Base-by-base conservation (phyloP, 495 filamentous ascomycete species). In the Chlorociboria aeruginascens region DNA sequence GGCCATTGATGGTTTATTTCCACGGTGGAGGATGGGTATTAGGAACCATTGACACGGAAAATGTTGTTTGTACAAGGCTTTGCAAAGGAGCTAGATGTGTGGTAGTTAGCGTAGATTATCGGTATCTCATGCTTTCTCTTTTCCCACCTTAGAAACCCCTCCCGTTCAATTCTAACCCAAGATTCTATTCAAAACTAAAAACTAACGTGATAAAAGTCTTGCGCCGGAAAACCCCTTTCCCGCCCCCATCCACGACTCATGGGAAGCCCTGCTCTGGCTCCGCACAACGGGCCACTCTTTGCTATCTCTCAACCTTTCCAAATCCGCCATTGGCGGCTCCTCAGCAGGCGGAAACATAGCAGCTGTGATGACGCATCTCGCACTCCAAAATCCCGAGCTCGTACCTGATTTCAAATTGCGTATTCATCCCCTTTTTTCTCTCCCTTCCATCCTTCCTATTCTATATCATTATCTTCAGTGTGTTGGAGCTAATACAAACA, bases 1-100 rank as follows among this genome's bases (percentile, higher is more conserved):
- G 73, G 73, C 72, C 74, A 3, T 68, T 73, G 16, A 68, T 74
- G 61, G 46, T 79, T 3, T 79, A 76, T 52, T 71, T 73, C 54
- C 76, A 79, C 48, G 76, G 76, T 11, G 75, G 74, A 3, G 75
- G 75, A 9, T 79, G 75, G 75, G 75, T 79, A 8, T 49, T 79
- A 38, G 75, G 75, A 0, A 74, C 71, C 35, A 76, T 79, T 35
- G 66, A 77, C 38, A 77, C 75, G 1, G 74, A 77, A 60, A 79
- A 77, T 44, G 65, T 68, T 17, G 71, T 79, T n/a, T 74, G 71
- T 44, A 69, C 70, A 35, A 70, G 78, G 52, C 55, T 79, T 10
- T 77, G 74, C 48, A 60, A 59, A 28, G 60, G 72, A 17, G 68
- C 65, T 1, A 66, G 64, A 13, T 72, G 69, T 46, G 72, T 77